These are phyloP conservation scores for Penicillium subrubescens DNA, from an alignment of 495 filamentous ascomycete species.

Conservation along the genomic window DNA sequence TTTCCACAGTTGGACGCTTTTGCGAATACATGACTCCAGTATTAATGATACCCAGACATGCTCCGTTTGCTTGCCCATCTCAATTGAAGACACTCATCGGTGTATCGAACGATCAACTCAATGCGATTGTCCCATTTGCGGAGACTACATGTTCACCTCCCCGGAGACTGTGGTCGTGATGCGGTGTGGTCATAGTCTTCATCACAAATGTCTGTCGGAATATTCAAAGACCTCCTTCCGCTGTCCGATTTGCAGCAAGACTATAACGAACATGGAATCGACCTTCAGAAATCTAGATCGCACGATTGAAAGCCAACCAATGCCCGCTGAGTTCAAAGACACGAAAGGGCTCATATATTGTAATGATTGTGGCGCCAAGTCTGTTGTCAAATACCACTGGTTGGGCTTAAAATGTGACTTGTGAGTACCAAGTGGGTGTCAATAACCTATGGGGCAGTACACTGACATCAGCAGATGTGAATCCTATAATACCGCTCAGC, in stretches of 20 bases:
- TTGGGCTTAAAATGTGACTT: conserved; percentile 86
- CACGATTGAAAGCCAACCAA: conserved; percentile 84
- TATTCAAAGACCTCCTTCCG: conserved; percentile 87
- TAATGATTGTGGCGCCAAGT: conserved; percentile 91
- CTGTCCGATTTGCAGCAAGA: conserved; percentile 93
- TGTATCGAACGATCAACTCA: conserved; percentile 95
- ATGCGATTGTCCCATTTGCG: conserved; percentile 97
- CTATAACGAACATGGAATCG: conserved; percentile 93
- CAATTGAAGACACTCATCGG: conserved; percentile 76
- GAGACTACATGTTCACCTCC: conserved; percentile 97
- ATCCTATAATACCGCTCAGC: conserved; percentile 81
- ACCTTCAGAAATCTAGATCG: conserved; percentile 89
- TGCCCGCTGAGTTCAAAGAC: conserved; percentile 80
- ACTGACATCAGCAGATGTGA: conserved; percentile 56
- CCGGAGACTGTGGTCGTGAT: conserved; percentile 87
- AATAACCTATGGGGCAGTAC: too few species aligned
- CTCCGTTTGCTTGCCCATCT: conserved; percentile 86
- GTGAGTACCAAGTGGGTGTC: conserved; percentile 33
- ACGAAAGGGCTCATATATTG: conserved; percentile 83
- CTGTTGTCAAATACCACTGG: conserved; percentile 88
- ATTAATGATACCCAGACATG: conserved; percentile 63
- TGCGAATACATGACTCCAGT: not conserved
- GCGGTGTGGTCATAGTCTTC: conserved; percentile 95
- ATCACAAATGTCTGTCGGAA: conserved; percentile 79
- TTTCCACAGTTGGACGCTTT: conserved; percentile 6